Conservation (phyloP, 2,329 filamentous ascomycete species). For the Phaeosphaeria sp. region DNA sequence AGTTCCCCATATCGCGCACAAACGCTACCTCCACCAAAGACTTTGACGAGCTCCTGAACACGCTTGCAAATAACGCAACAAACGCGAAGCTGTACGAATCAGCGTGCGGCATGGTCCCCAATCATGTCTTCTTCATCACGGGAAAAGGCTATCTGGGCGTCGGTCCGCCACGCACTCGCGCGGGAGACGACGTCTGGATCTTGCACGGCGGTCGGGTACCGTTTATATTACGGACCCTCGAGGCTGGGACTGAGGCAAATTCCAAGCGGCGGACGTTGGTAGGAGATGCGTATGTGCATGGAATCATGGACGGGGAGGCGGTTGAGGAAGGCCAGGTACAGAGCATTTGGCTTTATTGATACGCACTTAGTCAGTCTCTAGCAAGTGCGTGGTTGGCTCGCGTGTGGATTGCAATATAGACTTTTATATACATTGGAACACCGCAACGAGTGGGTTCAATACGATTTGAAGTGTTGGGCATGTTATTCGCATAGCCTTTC, state of each 20-base stretch:
- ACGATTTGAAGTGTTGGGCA: too few relatives aligned
- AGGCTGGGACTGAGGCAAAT: background rate
- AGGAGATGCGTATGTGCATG: constrained; percentile 22
- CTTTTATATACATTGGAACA: too few relatives aligned
- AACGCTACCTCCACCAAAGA: background rate
- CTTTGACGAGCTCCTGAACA: background rate
- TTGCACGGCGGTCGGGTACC: constrained; percentile 25
- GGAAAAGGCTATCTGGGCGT: constrained; percentile 23
- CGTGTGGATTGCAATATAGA: too few relatives aligned
- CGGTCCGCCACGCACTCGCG: constrained; percentile 11
- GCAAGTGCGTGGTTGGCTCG: too few relatives aligned
- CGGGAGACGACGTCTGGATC: constrained; percentile 19
- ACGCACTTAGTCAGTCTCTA: too few relatives aligned
- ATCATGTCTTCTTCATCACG: constrained; percentile 21
- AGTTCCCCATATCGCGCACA: constrained; percentile 12
- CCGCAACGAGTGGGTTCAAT: too few relatives aligned
- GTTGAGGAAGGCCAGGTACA: background rate
- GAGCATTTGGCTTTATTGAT: background rate
- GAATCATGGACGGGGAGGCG: constrained; percentile 26
- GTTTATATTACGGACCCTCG: constrained; percentile 10
- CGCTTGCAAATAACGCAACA: background rate
- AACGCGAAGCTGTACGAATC: constrained; percentile 3
- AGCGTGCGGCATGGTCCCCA: constrained; percentile 1
- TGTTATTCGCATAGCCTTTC: too few relatives aligned
- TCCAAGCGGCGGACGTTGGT: constrained; percentile 4